A percentile compares a stretch with the other conserved stretches of the same genome.
These are phyloP conservation scores for Suhomyces xylopsoci DNA, from an alignment of 805 yeast species.

Conservation along the genomic window DNA sequence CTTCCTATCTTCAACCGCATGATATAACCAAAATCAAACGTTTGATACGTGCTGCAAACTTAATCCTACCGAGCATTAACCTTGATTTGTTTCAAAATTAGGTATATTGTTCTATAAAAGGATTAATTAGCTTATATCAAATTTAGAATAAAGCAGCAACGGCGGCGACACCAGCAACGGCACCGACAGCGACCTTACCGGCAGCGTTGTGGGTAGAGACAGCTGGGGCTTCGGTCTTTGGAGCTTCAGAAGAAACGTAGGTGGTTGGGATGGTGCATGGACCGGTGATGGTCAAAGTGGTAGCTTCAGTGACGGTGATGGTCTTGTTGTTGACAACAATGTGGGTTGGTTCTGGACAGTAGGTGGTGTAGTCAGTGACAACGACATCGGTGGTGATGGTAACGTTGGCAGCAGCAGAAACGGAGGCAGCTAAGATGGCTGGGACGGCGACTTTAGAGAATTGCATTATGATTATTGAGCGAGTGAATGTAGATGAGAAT, in stretches of 20 bases:
- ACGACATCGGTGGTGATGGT: conserved; percentile 52
- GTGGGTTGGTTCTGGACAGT: conserved; percentile 76
- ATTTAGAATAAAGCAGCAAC: conserved; percentile 46
- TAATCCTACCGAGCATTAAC: not conserved
- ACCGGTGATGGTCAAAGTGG: conserved; percentile 83
- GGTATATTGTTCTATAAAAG: conserved; percentile 6
- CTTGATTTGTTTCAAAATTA: not conserved
- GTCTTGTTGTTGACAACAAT: conserved; percentile 64
- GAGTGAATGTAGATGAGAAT: conserved; percentile 13
- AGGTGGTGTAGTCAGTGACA: conserved; percentile 73
- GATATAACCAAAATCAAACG: not conserved
- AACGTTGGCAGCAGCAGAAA: conserved; percentile 44
- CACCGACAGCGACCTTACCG: conserved; percentile 45
- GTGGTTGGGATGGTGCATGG: conserved; percentile 72
- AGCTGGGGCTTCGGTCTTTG: conserved; percentile 17
- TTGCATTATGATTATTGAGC: conserved; percentile 27
- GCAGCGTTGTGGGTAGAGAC: conserved; percentile 28
- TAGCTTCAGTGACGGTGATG: conserved; percentile 71
- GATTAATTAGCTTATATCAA: conserved; percentile 3
- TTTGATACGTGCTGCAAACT: not conserved
- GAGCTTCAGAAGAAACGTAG: conserved; percentile 22
- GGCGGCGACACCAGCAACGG: conserved; percentile 52
- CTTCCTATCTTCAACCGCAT: not conserved
- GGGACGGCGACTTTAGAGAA: conserved; percentile 33
- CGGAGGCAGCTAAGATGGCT: conserved; percentile 44